Percentiles rank a stretch among this genome's conserved stretches.
Evolutionary conservation across 139 green algal species (phyloP).

Genomic region (Nannochloris sp.): DNA sequence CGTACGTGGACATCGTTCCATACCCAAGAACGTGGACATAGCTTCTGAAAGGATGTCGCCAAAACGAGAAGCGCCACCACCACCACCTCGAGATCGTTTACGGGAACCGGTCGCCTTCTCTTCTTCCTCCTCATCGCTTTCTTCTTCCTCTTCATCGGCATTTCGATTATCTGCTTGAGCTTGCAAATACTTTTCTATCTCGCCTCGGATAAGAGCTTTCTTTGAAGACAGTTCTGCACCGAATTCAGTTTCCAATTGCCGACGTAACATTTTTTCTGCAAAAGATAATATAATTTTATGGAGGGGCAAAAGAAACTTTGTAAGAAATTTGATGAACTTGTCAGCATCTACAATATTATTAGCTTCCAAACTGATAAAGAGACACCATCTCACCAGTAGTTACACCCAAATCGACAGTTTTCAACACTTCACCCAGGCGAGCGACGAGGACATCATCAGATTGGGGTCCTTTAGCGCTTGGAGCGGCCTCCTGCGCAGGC

Average conservation of each 20-base stretch:
- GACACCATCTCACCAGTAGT: slow-evolving; percentile 5
- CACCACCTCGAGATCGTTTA: background rate
- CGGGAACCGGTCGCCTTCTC: background rate
- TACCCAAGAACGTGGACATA: slow-evolving; percentile 50
- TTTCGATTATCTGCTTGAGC: slow-evolving; percentile 9
- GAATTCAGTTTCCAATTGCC: slow-evolving; percentile 57
- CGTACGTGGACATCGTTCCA: slow-evolving; percentile 31
- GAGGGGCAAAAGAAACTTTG: too few species aligned
- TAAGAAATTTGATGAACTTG: too few species aligned
- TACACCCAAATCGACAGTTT: slow-evolving; percentile 1
- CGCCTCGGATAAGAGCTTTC: slow-evolving; percentile 38
- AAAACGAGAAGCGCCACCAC: background rate
- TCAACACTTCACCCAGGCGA: background rate
- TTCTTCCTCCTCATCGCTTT: slow-evolving; percentile 13
- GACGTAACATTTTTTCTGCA: slow-evolving; percentile 55
- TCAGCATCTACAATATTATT: too few species aligned
- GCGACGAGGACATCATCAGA: background rate
- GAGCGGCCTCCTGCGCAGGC: too few species aligned
- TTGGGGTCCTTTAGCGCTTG: too few species aligned
- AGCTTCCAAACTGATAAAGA: background rate
- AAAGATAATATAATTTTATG: background rate
- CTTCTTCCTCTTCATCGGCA: slow-evolving; percentile 11
- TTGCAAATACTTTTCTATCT: background rate
- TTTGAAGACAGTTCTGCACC: slow-evolving; percentile 34
- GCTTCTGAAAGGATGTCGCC: slow-evolving; percentile 33